Evolutionary conservation across 352 stramenopile genomes (phyloP), one percentile per base, ranked within the genome.

Genomic region (Phytophthora aleatoria): DNA sequence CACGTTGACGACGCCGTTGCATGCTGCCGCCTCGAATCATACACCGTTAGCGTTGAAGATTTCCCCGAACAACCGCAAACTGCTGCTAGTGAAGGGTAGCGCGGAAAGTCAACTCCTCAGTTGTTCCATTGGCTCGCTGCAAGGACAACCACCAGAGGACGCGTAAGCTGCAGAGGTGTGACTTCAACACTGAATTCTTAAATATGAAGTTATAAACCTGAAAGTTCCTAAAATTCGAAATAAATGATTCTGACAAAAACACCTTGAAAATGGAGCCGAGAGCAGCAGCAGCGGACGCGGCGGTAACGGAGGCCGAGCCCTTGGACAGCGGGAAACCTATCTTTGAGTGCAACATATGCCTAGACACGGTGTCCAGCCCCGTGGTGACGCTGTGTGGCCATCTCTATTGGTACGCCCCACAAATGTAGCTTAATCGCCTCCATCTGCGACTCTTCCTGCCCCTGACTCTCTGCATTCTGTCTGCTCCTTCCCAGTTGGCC

Each of bases 281-380:
- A 30, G 16, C 54, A 42, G 33, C 41, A 26, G 15, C 57, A 47
- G 38, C 38, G 36, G 44, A 69, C 41, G 26, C 57, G 15, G 50
- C 58, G 31, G 10, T 50, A 15, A 38, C 5, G 24, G 35, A 54
- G 9, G 49, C 57, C 31, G 61, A 65, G 62, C 36, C 54, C 20
- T 52, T 43, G n/a, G 63, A 61, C 62, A 69, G 49, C 16, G 39
- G 27, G 5, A 79, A 72, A 31, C 50, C 64, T 35, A 59, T 59
- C 9, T 96, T 96, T 50, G 88, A 96, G 64, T 97, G 90, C 76
- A 97, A 96, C 65, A 92, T 97, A 64, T 97, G 90, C 57, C 77
- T 97, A 33, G 89, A 96, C 59, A 79, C 74, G 42, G 89, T 96
- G 15, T 81, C 76, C 35, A 93, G 89, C 49, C 89, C 90, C 9